A percentile compares a stretch with the other conserved stretches of the same genome.
Evolutionary conservation across 345 rosid genomes (phyloP).

Genomic region (Eucalyptus microcorys): DNA sequence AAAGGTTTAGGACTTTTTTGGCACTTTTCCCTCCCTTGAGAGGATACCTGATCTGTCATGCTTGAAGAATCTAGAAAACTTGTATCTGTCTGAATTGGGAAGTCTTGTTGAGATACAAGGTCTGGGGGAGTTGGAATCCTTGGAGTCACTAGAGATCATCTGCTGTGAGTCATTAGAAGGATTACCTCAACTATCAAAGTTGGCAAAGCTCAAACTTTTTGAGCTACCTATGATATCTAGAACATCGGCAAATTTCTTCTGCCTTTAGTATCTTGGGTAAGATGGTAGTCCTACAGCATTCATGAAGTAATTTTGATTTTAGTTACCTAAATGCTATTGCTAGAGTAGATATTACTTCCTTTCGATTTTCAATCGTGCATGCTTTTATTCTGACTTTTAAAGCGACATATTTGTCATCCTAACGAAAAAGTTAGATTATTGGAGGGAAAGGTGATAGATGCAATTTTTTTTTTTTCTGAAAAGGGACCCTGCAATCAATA

Average conservation of each 20-base stretch:
- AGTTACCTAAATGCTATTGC: neutral
- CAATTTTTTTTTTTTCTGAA: neutral
- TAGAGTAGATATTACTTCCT: neutral
- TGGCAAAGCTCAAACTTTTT: neutral
- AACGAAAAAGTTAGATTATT: too few relatives aligned
- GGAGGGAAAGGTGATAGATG: neutral
- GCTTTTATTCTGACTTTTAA: neutral
- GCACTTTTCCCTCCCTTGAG: neutral
- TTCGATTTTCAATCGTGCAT: neutral
- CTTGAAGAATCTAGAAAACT: neutral
- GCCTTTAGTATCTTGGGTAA: neutral
- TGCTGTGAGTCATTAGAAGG: neutral
- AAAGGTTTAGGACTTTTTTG: too few relatives aligned
- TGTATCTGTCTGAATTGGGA: neutral
- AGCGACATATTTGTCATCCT: neutral
- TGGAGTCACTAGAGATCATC: neutral
- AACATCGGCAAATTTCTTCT: neutral
- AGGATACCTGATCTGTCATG: neutral
- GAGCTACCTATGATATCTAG: neutral
- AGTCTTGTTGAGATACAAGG: neutral
- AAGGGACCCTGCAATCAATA: neutral
- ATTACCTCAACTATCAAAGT: neutral
- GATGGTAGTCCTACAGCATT: neutral
- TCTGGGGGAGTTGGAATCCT: neutral
- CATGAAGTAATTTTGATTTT: neutral